Evolutionary conservation across 352 stramenopile species (phyloP).

Genomic region (Thalassiosira livingstoniorum): DNA sequence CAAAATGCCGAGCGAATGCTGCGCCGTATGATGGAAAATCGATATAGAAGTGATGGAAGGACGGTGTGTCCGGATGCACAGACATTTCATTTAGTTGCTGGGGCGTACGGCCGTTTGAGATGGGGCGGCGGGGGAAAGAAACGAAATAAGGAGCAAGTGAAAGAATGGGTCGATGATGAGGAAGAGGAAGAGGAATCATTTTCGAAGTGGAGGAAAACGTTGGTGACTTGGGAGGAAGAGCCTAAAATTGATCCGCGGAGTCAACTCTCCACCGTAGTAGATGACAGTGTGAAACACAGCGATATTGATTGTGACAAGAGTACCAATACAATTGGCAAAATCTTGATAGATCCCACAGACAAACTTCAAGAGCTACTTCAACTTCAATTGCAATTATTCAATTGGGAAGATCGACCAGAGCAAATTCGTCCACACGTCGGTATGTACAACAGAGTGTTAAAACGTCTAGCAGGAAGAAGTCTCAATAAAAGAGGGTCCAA

Average conservation of each 20-base stretch:
- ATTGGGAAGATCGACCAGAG: conserved; percentile 50
- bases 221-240: conserved; percentile 54
- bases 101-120: conserved; percentile 56
- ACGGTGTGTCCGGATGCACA: conserved; percentile 57
- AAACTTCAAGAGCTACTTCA: conserved; percentile 62
- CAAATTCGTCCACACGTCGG: conserved; percentile 41
- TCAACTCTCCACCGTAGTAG: neutral
- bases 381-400: conserved; percentile 56
- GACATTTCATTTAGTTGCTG: conserved; percentile 62
- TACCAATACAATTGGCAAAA: neutral
- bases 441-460: conserved; percentile 59
- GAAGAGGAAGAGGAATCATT: too few relatives aligned
- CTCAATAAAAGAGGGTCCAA: conserved; percentile 3
- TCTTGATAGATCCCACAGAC: conserved; percentile 27
- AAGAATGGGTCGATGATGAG: too few relatives aligned
- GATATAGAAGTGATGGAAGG: conserved; percentile 58
- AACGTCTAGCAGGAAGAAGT: conserved; percentile 44
- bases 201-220: neutral
- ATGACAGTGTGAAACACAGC: conserved; percentile 4
- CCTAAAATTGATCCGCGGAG: conserved; percentile 26
- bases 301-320: neutral
- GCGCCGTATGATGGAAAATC: conserved; percentile 67
- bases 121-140: conserved; percentile 2
- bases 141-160: conserved; percentile 1
- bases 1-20: conserved; percentile 61